Evolutionary conservation across 1,284 basidiomycete species (phyloP), one percentile per base, ranked within the genome.

Genomic region (Chalciporus sp.): DNA sequence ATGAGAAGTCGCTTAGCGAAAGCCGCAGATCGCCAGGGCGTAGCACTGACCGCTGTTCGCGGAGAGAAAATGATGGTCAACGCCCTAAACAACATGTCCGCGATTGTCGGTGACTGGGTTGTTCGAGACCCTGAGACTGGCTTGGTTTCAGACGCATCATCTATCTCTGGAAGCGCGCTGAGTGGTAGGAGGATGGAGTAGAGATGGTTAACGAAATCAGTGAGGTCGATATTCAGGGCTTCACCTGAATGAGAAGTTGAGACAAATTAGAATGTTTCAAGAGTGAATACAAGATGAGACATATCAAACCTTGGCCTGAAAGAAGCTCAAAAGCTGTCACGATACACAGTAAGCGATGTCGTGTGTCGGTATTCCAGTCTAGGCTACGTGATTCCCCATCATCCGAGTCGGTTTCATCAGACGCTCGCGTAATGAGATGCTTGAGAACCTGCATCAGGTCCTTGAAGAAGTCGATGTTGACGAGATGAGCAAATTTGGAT

Each of bases 381-480:
- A 51, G 49, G 54, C 53, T 63, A 61, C 58, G 59, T 52, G 57
- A 65, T 61, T 53, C 62, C 45, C 62, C 68, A 31, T 77, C 74
- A 37, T 75, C 76, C 14, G 76, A 72, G 49, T 79, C 76, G 29
- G 72, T 72, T 33, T 73, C 75, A 47, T 76, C 74, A 43, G 67
- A 62, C 50, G 80, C 79, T 57, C 81, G 79, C 51, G 75, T 67
- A 60, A 97, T 85, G 52, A 94, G 84, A 54, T 81, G 80, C 69
- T 92, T 92, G 31, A 99, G 78, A 1, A 97, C 94, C 49, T 85
- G 80, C 73, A 99, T 81, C 44, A 99, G 77, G 74, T 99, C 97
- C 61, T 90, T 88, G 85, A 99, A 99, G 75, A 99, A 99, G 71
- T 99, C 97, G 63, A 99, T 84, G 73, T 98, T 99, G 72, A 99